Base-by-base conservation (phyloP, 2,329 filamentous ascomycete species). In the Cryphonectria radicalis region DNA sequence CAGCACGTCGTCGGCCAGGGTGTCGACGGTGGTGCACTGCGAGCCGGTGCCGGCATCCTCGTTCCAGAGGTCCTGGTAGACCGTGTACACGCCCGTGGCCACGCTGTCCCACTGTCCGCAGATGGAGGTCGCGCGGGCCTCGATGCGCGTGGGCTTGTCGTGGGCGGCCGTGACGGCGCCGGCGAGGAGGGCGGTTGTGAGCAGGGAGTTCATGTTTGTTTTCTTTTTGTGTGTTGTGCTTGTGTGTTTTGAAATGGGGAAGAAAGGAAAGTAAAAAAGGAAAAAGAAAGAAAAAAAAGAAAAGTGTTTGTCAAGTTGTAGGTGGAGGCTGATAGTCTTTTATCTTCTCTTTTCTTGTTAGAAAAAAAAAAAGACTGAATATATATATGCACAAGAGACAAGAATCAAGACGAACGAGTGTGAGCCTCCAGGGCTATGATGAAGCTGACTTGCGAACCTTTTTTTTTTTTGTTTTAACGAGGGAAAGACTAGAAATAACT, bases 31-130 rank as follows among this genome's bases (percentile, higher is more conserved):
- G 1, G 82, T 82, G 77, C 83, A 84, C 76, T 85, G 83, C 59
- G 74, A 78, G 70, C 83, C 83, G 0, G 78, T 77, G 22, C 80
- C 81, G n/a, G 79, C 77, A 5, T 74, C 71, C 63, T 79, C 68
- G 42, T 84, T 84, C 86, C 86, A 87, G 73, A 86, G 83, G 78
- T 87, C 83, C 76, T 87, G 85, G 78, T 86, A 87, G 67, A 87
- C 74, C 57, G 80, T 86, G 77, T 84, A 87, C 22, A 53, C 67
- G 6, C 67, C 67, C 14, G 67, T 69, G 37, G 59, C 42, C 13
- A 69, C 43, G 19, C 25, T 32, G 67, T 69, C 67, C 67, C 67
- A 69, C 35, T 69, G 67, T 10, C 67, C 67, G 32, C 67, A 69
- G 60, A 69, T 69, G 67, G 67, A 63, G 22, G 67, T 69, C 22